phyloP scores from a whole-genome alignment of 345 rosid genomes.

The Lumnitzera littorea region DNA sequence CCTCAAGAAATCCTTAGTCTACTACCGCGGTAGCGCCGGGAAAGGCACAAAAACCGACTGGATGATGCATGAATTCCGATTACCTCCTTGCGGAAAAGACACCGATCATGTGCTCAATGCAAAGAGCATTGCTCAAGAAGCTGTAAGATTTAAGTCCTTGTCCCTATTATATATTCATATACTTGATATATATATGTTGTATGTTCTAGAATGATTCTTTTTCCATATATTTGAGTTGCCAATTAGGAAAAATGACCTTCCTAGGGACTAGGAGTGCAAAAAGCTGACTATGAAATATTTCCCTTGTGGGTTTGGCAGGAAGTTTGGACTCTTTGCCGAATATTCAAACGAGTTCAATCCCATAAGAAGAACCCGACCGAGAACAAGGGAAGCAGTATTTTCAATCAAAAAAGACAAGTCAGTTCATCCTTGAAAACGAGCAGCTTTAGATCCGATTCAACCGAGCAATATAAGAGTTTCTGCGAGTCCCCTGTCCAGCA shows the following conservation, averaged over 20 bases:
- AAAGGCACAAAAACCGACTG: constrained; percentile 87
- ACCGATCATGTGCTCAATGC: not conserved
- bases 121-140: constrained; percentile 29
- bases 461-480: constrained; percentile 18
- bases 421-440: constrained; percentile 44
- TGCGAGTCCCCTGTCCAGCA: constrained; percentile 23
- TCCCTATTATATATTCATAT: not conserved
- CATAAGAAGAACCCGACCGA: constrained; percentile 29
- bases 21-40: constrained; percentile 69
- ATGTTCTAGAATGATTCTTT: too few relatives aligned
- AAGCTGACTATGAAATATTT: not conserved
- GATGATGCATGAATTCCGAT: constrained; percentile 93
- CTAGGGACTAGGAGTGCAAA: not conserved
- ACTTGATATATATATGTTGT: too few relatives aligned
- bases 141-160: constrained; percentile 37
- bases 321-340: constrained; percentile 80
- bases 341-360: constrained; percentile 52
- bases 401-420: constrained; percentile 14
- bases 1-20: constrained; percentile 74
- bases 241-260: not conserved
- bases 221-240: too few relatives aligned
- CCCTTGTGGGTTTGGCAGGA: constrained; percentile 32
- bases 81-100: constrained; percentile 28
- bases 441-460: constrained; percentile 47
- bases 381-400: constrained; percentile 12